phyloP scores from a whole-genome alignment of 1,284 basidiomycete genomes.

The Schizophyllum commune region DNA sequence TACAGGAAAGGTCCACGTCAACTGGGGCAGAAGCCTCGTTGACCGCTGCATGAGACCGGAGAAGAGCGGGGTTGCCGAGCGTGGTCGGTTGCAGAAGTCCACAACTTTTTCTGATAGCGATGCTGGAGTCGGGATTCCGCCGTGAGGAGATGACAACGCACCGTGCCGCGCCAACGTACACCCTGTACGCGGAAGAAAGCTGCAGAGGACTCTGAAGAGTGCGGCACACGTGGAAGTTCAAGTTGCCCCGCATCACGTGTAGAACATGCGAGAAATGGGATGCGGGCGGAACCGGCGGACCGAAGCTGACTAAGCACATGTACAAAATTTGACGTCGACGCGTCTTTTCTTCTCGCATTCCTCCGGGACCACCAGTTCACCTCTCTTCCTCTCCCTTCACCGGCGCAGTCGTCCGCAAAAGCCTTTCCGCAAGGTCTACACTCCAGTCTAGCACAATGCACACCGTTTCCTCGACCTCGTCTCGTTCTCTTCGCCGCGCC shows the following conservation, averaged over 20 bases:
- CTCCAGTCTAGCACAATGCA: conserved; percentile 27
- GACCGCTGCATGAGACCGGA: too few relatives aligned
- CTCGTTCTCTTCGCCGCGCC: conserved; percentile 37
- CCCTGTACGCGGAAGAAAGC: too few relatives aligned
- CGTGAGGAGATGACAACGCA: too few relatives aligned
- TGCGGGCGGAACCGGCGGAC: not conserved
- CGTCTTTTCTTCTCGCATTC: not conserved
- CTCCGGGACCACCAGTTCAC: not conserved
- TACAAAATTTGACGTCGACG: not conserved
- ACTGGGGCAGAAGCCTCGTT: too few relatives aligned
- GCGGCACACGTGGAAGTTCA: too few relatives aligned
- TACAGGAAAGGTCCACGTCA: too few relatives aligned
- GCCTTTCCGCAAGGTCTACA: not conserved
- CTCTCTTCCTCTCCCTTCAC: not conserved
- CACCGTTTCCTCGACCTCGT: conserved; percentile 37
- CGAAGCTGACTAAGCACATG: not conserved
- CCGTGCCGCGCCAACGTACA: too few relatives aligned
- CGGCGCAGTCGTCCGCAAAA: not conserved
- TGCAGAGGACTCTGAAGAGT: too few relatives aligned
- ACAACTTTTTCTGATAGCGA: too few relatives aligned
- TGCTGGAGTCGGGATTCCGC: too few relatives aligned
- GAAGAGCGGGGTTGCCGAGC: too few relatives aligned
- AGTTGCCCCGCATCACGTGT: not conserved
- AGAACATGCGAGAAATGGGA: not conserved
- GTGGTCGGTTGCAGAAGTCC: too few relatives aligned